A percentile compares a stretch with the other conserved stretches of the same genome.
Conservation (phyloP, 2,329 filamentous ascomycete species). For the Hymenoscyphus linearis region DNA sequence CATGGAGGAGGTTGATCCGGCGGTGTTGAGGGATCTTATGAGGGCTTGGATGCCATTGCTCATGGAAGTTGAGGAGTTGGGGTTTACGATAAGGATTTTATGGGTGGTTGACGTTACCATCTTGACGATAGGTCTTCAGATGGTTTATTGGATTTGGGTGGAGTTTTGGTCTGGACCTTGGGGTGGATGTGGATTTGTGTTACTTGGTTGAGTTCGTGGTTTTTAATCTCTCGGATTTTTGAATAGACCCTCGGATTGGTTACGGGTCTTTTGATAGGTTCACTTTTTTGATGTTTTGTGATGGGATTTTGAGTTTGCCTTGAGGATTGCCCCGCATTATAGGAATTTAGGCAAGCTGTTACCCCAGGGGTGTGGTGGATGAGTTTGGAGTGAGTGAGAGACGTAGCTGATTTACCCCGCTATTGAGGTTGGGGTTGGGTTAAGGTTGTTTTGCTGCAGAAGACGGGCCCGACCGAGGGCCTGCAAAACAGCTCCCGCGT, state of each 20-base stretch:
- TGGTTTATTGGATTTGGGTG: no score
- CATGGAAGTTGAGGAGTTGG: conserved; percentile 71
- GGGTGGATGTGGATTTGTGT: background rate
- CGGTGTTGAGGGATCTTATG: conserved; percentile 36
- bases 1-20: conserved; percentile 30
- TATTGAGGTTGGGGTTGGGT: background rate
- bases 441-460: background rate
- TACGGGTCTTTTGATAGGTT: no score
- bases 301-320: no score
- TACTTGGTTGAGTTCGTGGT: background rate
- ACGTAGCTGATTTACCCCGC: background rate
- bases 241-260: no score
- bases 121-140: background rate
- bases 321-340: no score
- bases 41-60: conserved; percentile 56
- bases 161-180: no score
- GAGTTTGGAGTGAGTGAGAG: background rate
- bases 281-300: no score
- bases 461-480: background rate
- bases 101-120: conserved; percentile 34
- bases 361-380: no score
- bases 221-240: no score
- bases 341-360: no score
- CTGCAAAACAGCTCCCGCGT: background rate
- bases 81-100: conserved; percentile 68